Percentiles rank a stretch among this genome's conserved stretches.
Conservation (phyloP, 169 alveolate species). For the Theileria sp. region DNA sequence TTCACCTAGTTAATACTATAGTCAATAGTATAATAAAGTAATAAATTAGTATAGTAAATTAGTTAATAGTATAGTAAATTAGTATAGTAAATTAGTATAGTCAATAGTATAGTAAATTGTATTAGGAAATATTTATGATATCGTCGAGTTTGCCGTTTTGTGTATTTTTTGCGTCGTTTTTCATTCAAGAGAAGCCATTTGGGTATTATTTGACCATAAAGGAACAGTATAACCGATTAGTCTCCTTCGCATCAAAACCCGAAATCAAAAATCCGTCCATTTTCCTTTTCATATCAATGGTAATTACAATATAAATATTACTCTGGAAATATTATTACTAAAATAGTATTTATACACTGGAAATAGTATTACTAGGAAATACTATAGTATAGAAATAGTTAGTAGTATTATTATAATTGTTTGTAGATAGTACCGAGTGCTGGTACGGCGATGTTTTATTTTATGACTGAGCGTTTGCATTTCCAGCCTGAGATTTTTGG, state of each 20-base stretch:
- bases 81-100: too few species aligned
- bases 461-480: slow-evolving; percentile 81
- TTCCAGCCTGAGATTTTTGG: slow-evolving; percentile 84
- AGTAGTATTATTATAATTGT: slow-evolving; percentile 57
- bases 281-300: slow-evolving; percentile 63
- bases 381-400: too few species aligned
- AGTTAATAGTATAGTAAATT: not conserved
- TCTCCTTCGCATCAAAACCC: slow-evolving; percentile 39
- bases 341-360: slow-evolving; percentile 28
- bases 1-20: not conserved
- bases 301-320: slow-evolving; percentile 47
- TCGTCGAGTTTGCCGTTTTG: slow-evolving; percentile 75
- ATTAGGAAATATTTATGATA: slow-evolving; percentile 73
- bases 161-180: slow-evolving; percentile 71
- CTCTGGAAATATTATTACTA: too few species aligned
- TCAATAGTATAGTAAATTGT: not conserved
- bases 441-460: slow-evolving; percentile 83
- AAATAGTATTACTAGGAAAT: too few species aligned
- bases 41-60: too few species aligned
- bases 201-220: slow-evolving; percentile 31
- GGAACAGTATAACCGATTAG: slow-evolving; percentile 53
- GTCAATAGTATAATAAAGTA: not conserved
- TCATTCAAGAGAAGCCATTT: slow-evolving; percentile 66
- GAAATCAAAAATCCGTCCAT: slow-evolving; percentile 55
- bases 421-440: slow-evolving; percentile 84